Conservation (phyloP, 2,329 filamentous ascomycete genomes). For the Neofusicoccum cordaticola region DNA sequence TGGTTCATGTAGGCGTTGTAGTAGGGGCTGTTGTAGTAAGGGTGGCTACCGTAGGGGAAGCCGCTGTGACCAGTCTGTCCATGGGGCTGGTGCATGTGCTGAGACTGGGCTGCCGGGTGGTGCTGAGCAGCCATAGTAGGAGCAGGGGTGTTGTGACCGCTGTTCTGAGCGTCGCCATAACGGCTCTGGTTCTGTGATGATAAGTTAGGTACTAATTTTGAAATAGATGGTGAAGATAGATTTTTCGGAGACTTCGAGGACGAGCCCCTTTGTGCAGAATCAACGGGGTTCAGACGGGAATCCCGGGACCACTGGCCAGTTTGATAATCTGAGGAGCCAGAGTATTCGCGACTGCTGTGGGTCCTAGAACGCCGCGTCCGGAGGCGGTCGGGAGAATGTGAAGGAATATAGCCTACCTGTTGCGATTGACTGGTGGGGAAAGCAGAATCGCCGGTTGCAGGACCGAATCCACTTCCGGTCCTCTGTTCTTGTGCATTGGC, state of each 20-base stretch:
- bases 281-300: not conserved
- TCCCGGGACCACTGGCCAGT: not conserved
- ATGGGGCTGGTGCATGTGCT: constrained; percentile 50
- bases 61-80: constrained; percentile 42
- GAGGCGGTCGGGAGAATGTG: not conserved
- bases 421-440: constrained; percentile 62
- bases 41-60: constrained; percentile 47
- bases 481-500: constrained; percentile 70
- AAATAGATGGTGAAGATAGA: constrained; percentile 3
- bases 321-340: not conserved
- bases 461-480: constrained; percentile 71
- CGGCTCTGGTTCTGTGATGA: constrained; percentile 58
- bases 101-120: constrained; percentile 46
- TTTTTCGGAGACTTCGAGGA: not conserved
- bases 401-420: constrained; percentile 40
- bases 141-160: constrained; percentile 87
- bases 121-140: constrained; percentile 62
- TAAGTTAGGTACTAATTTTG: constrained; percentile 8
- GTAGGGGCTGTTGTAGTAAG: constrained; percentile 60
- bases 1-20: constrained; percentile 64
- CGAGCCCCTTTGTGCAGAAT: not conserved
- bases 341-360: not conserved
- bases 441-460: constrained; percentile 56
- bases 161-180: constrained; percentile 75
- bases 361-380: not conserved